Percentiles rank a stretch among this genome's conserved stretches.
Conservation (phyloP, 2,329 filamentous ascomycete species). For the Paecilomyces dactylethromorphus region DNA sequence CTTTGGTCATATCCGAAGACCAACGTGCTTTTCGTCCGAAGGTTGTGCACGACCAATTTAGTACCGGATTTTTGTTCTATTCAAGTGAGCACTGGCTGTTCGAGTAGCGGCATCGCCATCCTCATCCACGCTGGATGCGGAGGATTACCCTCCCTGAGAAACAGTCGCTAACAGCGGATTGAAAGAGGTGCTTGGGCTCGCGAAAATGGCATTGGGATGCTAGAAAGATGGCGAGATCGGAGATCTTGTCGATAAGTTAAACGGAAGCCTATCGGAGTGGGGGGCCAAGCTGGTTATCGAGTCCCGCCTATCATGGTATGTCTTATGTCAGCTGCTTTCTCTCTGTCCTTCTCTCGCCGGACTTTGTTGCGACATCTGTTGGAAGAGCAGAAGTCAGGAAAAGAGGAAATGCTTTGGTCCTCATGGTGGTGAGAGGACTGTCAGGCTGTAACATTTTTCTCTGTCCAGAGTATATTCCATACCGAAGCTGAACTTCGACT, state of each 20-base stretch:
- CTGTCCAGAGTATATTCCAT: too few species aligned
- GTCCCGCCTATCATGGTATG: not conserved
- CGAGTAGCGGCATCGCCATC: not conserved
- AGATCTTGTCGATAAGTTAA: not conserved
- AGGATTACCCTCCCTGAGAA: not conserved
- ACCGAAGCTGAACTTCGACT: too few species aligned
- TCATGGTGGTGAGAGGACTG: too few species aligned
- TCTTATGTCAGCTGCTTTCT: not conserved
- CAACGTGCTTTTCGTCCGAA: not conserved
- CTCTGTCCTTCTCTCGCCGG: too few species aligned
- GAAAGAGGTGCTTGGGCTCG: not conserved
- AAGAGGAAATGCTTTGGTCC: too few species aligned
- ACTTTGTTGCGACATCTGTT: too few species aligned
- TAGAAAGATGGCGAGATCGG: not conserved
- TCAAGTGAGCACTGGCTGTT: not conserved
- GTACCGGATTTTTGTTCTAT: not conserved
- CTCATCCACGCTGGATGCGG: not conserved
- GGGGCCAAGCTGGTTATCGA: not conserved
- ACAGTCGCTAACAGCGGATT: not conserved
- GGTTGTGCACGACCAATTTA: not conserved
- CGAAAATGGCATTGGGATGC: not conserved
- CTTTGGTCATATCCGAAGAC: slow-evolving; percentile 29
- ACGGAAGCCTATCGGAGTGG: not conserved
- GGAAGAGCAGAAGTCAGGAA: too few species aligned
- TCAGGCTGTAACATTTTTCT: too few species aligned